These are phyloP conservation scores for Lactarius indigo DNA, from an alignment of 768 basidiomycete genomes.

Conservation along the genomic window DNA sequence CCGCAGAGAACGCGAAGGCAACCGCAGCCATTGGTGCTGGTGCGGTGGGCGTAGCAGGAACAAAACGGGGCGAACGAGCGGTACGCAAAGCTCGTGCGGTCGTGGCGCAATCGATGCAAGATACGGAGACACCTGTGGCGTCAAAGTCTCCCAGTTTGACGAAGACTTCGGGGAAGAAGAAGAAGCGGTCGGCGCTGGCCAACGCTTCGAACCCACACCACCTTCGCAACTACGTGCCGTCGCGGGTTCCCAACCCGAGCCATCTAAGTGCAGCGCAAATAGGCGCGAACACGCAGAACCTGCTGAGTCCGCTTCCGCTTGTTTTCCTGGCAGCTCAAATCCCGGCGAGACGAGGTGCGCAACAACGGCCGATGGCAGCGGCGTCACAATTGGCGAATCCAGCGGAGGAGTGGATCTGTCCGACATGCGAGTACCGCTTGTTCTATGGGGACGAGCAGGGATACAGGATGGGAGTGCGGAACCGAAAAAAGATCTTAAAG, in stretches of 20 bases:
- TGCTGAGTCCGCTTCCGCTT: constrained; percentile 57
- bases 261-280: constrained; percentile 38
- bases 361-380: constrained; percentile 29
- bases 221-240: constrained; percentile 89
- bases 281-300: constrained; percentile 43
- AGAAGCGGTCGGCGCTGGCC: constrained; percentile 87
- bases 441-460: constrained; percentile 82
- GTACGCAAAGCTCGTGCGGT: constrained; percentile 25
- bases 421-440: constrained; percentile 88
- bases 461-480: constrained; percentile 62
- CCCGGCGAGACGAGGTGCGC: constrained; percentile 42
- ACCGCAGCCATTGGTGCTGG: constrained; percentile 39
- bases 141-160: constrained; percentile 28
- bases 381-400: constrained; percentile 47
- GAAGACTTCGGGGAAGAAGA: constrained; percentile 64
- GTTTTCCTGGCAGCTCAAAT: constrained; percentile 69
- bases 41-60: constrained; percentile 30
- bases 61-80: constrained; percentile 16
- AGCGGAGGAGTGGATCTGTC: constrained; percentile 90
- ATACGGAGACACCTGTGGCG: constrained; percentile 33
- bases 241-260: constrained; percentile 56
- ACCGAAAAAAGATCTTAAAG: constrained; percentile 73
- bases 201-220: constrained; percentile 97
- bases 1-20: constrained; percentile 47
- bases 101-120: constrained; percentile 32